These are phyloP conservation scores for Sugiyamaella americana DNA, from an alignment of 805 yeast species.

Conservation along the genomic window DNA sequence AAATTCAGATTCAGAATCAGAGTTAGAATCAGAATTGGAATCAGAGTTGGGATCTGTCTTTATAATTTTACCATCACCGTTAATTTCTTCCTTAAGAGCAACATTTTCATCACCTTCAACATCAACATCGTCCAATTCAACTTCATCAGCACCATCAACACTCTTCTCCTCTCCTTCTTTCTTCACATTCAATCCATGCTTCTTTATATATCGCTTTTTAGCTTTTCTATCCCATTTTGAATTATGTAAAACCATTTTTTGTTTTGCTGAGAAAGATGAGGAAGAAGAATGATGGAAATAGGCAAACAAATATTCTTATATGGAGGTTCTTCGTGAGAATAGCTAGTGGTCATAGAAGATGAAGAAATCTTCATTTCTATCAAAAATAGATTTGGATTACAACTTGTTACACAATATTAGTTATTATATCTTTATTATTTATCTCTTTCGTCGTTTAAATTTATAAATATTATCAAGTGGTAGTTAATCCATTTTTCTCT, in stretches of 20 bases:
- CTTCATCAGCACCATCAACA: background rate
- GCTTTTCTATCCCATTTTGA: slow-evolving; percentile 49
- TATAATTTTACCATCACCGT: background rate
- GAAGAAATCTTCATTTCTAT: too few species aligned
- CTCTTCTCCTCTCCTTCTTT: slow-evolving; percentile 1
- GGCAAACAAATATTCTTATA: too few species aligned
- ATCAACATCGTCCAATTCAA: slow-evolving; percentile 1
- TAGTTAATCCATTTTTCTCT: too few species aligned
- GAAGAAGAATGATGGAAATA: too few species aligned
- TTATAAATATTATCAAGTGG: too few species aligned
- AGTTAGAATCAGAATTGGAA: background rate
- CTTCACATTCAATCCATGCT: slow-evolving; percentile 33
- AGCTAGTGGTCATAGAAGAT: too few species aligned
- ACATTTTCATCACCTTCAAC: background rate
- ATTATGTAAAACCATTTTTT: slow-evolving; percentile 45
- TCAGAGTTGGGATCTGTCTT: background rate
- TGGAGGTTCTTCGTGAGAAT: too few species aligned
- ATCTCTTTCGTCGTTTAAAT: too few species aligned
- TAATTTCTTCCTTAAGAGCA: background rate
- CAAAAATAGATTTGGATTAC: too few species aligned
- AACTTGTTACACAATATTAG: too few species aligned
- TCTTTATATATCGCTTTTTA: slow-evolving; percentile 36
- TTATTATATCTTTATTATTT: too few species aligned
- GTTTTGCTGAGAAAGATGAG: too few species aligned
- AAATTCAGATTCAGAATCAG: background rate